Conservation (phyloP, 2,329 filamentous ascomycete genomes). For the Metarhizium brunneum region DNA sequence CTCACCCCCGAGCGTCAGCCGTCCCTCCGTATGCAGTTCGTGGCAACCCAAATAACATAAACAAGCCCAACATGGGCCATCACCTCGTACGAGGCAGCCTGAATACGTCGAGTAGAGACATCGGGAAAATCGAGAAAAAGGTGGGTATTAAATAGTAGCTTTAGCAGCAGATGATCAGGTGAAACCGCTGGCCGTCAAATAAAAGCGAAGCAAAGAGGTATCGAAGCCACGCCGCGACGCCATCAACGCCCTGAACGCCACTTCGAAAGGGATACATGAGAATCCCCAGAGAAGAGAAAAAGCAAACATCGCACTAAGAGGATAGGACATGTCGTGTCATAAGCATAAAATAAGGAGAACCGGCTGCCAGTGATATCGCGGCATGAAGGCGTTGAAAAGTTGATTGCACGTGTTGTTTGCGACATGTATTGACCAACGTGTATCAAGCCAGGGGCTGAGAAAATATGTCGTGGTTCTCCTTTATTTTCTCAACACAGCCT, state of each 20-base stretch:
- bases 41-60: neutral
- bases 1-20: neutral
- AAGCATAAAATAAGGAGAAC: neutral
- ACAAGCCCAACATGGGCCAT: neutral
- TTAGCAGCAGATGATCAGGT: neutral
- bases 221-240: conserved; percentile 20
- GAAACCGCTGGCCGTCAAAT: neutral
- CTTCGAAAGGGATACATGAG: neutral
- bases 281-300: conserved; percentile 3
- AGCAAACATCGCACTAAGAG: neutral
- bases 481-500: conserved; percentile 65
- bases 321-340: neutral
- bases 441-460: neutral
- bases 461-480: neutral
- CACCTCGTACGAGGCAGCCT: too few relatives aligned
- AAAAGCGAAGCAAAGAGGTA: conserved; percentile 14
- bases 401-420: too few relatives aligned
- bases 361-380: neutral
- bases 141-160: neutral
- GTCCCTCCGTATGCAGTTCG: too few relatives aligned
- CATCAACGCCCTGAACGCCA: conserved; percentile 22
- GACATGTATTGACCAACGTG: too few relatives aligned
- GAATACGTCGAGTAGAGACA: neutral
- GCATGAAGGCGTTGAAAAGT: too few relatives aligned
- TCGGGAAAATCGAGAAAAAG: neutral